Evolutionary conservation across 176 grass and related monocot genomes (phyloP).

Genomic region (barley (Hordeum vulgare)): DNA sequence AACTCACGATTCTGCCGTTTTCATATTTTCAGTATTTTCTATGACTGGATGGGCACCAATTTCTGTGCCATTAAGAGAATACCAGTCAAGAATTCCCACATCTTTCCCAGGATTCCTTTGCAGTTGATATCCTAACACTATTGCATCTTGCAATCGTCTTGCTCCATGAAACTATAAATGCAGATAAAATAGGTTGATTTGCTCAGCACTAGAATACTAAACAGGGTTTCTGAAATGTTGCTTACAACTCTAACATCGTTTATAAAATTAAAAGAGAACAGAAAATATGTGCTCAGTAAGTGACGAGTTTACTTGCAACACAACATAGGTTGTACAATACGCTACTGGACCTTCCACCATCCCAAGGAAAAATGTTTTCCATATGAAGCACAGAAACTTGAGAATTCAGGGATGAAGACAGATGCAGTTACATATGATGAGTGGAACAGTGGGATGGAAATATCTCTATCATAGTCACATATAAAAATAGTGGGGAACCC

Average conservation of each 20-base stretch:
- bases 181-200: neutral
- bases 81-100: conserved; percentile 83
- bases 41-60: conserved; percentile 37
- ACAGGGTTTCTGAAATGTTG: neutral
- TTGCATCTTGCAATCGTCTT: conserved; percentile 79
- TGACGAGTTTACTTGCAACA: conserved; percentile 2
- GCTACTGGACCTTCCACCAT: neutral
- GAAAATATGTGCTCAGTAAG: neutral
- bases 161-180: conserved; percentile 68
- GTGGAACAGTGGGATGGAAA: neutral
- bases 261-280: neutral
- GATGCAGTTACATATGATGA: neutral
- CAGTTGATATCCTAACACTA: conserved; percentile 92
- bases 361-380: neutral
- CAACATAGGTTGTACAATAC: neutral
- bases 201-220: neutral
- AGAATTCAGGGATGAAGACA: neutral
- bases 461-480: neutral
- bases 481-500: neutral
- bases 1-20: conserved; percentile 53
- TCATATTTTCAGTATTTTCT: conserved; percentile 12
- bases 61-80: conserved; percentile 80
- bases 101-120: conserved; percentile 83
- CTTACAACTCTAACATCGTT: conserved; percentile 4
- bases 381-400: neutral